Evolutionary conservation across 305 asterid species (phyloP).

Genomic region (Ruellia speciosa): DNA sequence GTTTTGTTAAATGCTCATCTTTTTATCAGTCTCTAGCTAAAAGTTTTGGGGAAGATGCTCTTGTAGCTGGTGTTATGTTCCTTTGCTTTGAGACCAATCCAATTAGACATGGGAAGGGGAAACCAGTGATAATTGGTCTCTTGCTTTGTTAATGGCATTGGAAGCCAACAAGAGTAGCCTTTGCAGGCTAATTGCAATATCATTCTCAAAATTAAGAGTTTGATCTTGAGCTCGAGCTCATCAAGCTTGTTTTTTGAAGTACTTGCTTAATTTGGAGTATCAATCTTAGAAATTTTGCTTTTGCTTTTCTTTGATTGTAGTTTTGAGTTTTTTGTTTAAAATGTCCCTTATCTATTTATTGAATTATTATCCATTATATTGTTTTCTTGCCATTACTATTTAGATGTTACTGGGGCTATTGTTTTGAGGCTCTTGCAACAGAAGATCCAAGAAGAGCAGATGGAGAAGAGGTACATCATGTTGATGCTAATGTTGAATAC

Average conservation of each 20-base stretch:
- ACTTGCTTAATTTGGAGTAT: no score
- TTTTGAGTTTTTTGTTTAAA: background rate
- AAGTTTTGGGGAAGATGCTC: constrained; percentile 5
- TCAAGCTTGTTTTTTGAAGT: no score
- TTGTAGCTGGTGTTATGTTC: constrained; percentile 3
- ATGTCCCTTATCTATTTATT: background rate
- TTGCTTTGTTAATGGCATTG: constrained; percentile 6
- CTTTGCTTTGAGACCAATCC: constrained; percentile 4
- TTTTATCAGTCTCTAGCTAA: constrained; percentile 1
- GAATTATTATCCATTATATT: background rate
- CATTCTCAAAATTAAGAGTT: background rate
- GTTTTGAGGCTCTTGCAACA: constrained; percentile 91
- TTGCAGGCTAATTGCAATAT: background rate
- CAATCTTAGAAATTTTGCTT: background rate
- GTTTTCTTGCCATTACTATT: constrained; percentile 5
- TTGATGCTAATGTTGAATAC: constrained; percentile 88
- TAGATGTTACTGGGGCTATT: constrained; percentile 93
- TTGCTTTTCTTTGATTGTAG: constrained; percentile 1
- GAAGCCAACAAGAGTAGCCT: constrained; percentile 2
- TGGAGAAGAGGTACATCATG: constrained; percentile 74
- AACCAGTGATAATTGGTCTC: constrained; percentile 1
- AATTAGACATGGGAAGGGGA: constrained; percentile 5
- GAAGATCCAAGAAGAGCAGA: constrained; percentile 86
- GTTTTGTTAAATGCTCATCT: constrained; percentile 11
- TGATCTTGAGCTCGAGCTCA: background rate